These are phyloP conservation scores for Delphinella strobiligena DNA, from an alignment of 2,329 filamentous ascomycete species.

Conservation along the genomic window DNA sequence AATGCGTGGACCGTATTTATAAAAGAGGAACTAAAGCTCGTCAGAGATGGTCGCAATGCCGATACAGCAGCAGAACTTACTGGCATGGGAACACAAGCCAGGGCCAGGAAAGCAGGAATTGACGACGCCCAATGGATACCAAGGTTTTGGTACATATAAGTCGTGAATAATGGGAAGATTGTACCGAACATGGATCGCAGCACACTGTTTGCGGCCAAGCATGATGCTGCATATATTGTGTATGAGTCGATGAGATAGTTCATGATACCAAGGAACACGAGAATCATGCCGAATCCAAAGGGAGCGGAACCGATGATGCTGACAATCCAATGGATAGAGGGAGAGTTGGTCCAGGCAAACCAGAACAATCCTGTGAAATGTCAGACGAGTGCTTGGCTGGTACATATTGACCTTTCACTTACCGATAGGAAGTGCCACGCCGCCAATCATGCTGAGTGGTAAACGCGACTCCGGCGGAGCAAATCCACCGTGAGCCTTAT, in stretches of 20 bases:
- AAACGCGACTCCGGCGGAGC: slow-evolving; percentile 57
- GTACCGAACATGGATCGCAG: slow-evolving; percentile 66
- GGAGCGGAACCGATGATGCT: slow-evolving; percentile 38
- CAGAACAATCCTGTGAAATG: slow-evolving; percentile 53
- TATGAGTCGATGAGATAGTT: slow-evolving; percentile 58
- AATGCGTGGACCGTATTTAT: slow-evolving; percentile 54
- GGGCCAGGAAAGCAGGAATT: slow-evolving; percentile 60
- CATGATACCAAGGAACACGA: slow-evolving; percentile 50
- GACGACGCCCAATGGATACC: slow-evolving; percentile 67
- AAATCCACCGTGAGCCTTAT: slow-evolving; percentile 36
- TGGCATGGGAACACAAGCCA: slow-evolving; percentile 61
- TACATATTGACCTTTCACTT: too few species aligned
- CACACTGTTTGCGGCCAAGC: slow-evolving; percentile 66
- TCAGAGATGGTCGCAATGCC: too few species aligned
- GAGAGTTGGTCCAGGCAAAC: slow-evolving; percentile 55
- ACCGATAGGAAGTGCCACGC: slow-evolving; percentile 48
- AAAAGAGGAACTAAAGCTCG: slow-evolving; percentile 49
- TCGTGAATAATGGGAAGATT: slow-evolving; percentile 67
- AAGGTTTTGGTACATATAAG: slow-evolving; percentile 42
- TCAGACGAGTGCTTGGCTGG: too few species aligned
- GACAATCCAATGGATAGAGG: slow-evolving; percentile 44
- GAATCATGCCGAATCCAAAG: slow-evolving; percentile 48
- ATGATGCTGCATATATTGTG: slow-evolving; percentile 65
- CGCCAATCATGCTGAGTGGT: slow-evolving; percentile 49
- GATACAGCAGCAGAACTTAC: too few species aligned